Conservation (phyloP, 257 asterid species). For the Datura wrightii region DNA sequence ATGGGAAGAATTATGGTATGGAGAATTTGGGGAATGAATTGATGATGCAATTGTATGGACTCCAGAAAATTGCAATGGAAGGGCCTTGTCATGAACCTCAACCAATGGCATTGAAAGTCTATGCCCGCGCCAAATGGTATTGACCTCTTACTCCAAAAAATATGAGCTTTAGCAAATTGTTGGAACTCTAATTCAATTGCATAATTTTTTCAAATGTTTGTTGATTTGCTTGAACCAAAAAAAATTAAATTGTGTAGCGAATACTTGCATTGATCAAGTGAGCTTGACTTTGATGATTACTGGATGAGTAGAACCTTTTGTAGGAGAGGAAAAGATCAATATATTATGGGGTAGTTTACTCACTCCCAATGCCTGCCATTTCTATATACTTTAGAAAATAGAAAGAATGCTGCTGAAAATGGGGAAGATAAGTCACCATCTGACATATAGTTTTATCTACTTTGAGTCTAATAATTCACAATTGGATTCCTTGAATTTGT, state of each 20-base stretch:
- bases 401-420: not conserved
- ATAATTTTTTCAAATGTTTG: not conserved
- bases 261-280: not conserved
- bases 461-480: not conserved
- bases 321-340: not conserved
- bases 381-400: not conserved
- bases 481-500: not conserved
- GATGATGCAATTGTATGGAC: constrained; percentile 73
- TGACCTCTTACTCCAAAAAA: constrained; percentile 22
- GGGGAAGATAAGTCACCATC: constrained; percentile 18
- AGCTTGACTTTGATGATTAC: not conserved
- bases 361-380: not conserved
- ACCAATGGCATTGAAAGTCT: constrained; percentile 78
- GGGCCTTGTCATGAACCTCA: constrained; percentile 83
- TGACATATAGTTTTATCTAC: not conserved
- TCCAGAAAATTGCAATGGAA: constrained; percentile 82
- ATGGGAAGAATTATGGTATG: constrained; percentile 45
- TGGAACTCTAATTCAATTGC: not conserved
- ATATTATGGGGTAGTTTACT: not conserved
- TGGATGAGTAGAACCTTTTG: constrained; percentile 9
- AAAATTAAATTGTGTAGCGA: not conserved
- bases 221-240: not conserved
- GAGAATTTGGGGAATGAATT: constrained; percentile 54
- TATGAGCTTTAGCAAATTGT: not conserved
- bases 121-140: constrained; percentile 93